Evolutionary conservation across 2,329 filamentous ascomycete species (phyloP), one percentile per base, ranked within the genome.

Genomic region (Salinomyces thailandicus): DNA sequence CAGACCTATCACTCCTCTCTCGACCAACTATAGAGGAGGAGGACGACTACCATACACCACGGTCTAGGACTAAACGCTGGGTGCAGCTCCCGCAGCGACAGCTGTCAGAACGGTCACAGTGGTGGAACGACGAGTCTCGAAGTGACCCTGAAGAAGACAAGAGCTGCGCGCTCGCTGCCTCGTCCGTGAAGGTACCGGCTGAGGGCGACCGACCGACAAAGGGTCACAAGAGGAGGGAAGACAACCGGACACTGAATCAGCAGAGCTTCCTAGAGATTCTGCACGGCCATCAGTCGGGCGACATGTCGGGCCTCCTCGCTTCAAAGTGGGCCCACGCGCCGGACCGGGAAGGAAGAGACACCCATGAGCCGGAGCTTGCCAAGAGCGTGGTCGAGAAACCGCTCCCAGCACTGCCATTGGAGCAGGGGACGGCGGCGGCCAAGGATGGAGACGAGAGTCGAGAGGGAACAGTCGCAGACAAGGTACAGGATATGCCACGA

Each of bases 81-180:
- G 51, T 55, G 5, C 48, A 53, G 35, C 41, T 55, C 17, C 52
- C 53, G 17, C 44, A 46, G 36, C 42, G 28, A 84, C n/a, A 73
- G 79, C n/a, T 73, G 74, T 45, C 75, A 80, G 83, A 91, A 56
- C 75, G 76, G 47, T 77, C 75, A 43, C 80, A 85, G 60, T 93
- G 85, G 85, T 71, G 86, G 48, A 93, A 84, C 57, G 85, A 93
- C 71, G 73, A 78, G 43, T 73, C 74, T 16, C 75, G 74, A 52
- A 85, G 80, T 57, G 22, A 30, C 6, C 51, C 50, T 3, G 81
- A 85, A 20, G 44, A 37, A 12, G 49, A 54, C 30, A 54, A 42
- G 26, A 45, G 37, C 39, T 44, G 38, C 35, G 36, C 46, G 29
- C 35, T 32, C 41, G 39, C 28, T 24, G 26, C 34, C 24, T 14